These are phyloP conservation scores for Mycena capillaripes DNA, from an alignment of 768 basidiomycete genomes.

Conservation along the genomic window DNA sequence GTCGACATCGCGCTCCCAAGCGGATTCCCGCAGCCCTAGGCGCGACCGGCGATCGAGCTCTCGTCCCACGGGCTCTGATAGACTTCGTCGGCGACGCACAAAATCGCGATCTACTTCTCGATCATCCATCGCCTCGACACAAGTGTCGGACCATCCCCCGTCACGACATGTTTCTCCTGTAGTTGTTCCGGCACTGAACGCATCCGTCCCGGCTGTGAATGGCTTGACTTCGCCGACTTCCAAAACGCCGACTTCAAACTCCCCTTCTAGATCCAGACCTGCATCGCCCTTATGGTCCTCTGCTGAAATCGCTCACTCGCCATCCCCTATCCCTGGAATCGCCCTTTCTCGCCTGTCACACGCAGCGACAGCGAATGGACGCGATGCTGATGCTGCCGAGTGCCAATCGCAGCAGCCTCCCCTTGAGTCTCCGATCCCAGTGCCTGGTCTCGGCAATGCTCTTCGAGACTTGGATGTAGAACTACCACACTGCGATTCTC, in stretches of 20 bases:
- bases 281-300: background rate
- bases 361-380: background rate
- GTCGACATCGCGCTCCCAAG: constrained; percentile 1
- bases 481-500: background rate
- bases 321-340: constrained; percentile 24
- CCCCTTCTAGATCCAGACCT: background rate
- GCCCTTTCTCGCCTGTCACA: background rate
- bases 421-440: background rate
- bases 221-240: background rate
- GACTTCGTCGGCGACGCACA: constrained; percentile 48
- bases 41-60: constrained; percentile 30
- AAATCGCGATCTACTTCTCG: constrained; percentile 65
- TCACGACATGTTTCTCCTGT: constrained; percentile 32
- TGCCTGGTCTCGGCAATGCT: background rate
- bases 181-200: constrained; percentile 18
- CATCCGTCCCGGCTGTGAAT: background rate
- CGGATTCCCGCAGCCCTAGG: constrained; percentile 4
- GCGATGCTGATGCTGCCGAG: background rate
- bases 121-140: constrained; percentile 71
- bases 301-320: background rate
- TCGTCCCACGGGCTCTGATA: constrained; percentile 39
- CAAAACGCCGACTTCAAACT: background rate
- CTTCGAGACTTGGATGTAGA: background rate
- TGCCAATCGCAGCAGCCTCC: background rate
- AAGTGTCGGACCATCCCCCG: constrained; percentile 55